These are phyloP conservation scores for Rhodosporidiobolus sp. DNA, from an alignment of 768 basidiomycete species.

Conservation along the genomic window DNA sequence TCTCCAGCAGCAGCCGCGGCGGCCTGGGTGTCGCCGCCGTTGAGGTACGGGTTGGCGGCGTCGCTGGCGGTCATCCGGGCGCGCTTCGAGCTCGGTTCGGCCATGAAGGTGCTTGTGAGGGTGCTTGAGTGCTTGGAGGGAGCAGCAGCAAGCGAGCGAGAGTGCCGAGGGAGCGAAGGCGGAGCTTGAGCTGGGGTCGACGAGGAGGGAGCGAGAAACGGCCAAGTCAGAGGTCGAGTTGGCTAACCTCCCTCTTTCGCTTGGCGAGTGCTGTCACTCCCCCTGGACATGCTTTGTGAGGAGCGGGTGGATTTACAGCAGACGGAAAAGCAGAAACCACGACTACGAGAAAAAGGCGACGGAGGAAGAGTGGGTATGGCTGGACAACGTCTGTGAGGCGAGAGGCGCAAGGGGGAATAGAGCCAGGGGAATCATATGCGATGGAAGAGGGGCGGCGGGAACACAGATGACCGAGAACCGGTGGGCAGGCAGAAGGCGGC, in stretches of 20 bases:
- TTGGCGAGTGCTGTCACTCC: no score
- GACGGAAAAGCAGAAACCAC: not conserved
- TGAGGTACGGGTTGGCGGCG: constrained; percentile 57
- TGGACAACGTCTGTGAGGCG: not conserved
- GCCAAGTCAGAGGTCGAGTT: not conserved
- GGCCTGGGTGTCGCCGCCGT: constrained; percentile 10
- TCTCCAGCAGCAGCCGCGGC: constrained; percentile 15
- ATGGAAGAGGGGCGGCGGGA: constrained; percentile 1
- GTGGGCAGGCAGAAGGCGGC: not conserved
- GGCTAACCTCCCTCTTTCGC: no score
- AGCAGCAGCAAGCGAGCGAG: not conserved
- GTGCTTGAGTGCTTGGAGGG: not conserved
- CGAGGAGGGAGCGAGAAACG: not conserved
- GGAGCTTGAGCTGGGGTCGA: no score
- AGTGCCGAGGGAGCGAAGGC: no score
- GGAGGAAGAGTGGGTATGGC: not conserved
- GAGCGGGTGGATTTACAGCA: not conserved
- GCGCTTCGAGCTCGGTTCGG: constrained; percentile 28
- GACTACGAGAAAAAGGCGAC: not conserved
- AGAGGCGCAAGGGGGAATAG: not conserved
- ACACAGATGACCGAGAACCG: constrained; percentile 4
- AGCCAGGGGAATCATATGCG: not conserved
- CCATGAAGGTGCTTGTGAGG: not conserved
- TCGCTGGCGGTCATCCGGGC: constrained; percentile 21
- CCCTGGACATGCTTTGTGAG: no score